phyloP scores from a whole-genome alignment of 495 filamentous ascomycete genomes.

The Lophiostoma macrostomum region DNA sequence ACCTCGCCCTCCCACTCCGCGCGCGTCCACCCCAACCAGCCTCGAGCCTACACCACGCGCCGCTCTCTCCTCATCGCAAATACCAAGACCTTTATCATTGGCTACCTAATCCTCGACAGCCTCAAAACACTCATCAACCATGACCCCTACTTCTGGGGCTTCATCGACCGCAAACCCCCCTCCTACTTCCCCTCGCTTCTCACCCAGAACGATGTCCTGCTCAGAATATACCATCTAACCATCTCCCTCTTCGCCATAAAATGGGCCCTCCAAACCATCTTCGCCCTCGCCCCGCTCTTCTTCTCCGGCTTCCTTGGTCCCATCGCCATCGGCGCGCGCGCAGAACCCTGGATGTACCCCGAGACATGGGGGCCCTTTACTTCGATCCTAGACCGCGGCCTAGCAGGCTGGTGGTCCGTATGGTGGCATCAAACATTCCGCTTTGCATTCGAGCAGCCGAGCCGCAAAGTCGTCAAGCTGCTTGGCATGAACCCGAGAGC shows the following conservation, averaged over 20 bases:
- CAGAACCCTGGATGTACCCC: conserved; percentile 54
- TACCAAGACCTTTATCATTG: conserved; percentile 46
- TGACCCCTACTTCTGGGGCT: conserved; percentile 71
- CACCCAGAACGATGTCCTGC: conserved; percentile 36
- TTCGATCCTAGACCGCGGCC: conserved; percentile 59
- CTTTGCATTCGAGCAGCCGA: conserved; percentile 61
- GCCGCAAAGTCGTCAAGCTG: conserved; percentile 47
- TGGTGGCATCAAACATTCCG: conserved; percentile 93
- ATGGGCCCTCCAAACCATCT: conserved; percentile 53
- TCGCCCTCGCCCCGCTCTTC: conserved; percentile 53
- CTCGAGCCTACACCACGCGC: conserved; percentile 42
- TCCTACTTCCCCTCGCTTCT: conserved; percentile 44
- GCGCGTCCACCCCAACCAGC: conserved; percentile 15
- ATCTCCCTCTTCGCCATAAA: conserved; percentile 52
- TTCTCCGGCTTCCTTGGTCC: conserved; percentile 56
- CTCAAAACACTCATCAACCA: conserved; percentile 62
- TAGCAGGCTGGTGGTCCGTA: conserved; percentile 73
- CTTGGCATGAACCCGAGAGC: conserved; percentile 28
- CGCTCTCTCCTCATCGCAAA: conserved; percentile 48
- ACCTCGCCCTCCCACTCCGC: conserved; percentile 28
- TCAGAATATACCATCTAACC: conserved; percentile 50
- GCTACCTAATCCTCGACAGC: conserved; percentile 64
- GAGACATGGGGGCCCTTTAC: conserved; percentile 57
- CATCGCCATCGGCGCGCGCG: conserved; percentile 36
- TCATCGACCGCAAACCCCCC: conserved; percentile 47